phyloP scores from a whole-genome alignment of 2,329 filamentous ascomycete species.

The Whalleya microplaca region DNA sequence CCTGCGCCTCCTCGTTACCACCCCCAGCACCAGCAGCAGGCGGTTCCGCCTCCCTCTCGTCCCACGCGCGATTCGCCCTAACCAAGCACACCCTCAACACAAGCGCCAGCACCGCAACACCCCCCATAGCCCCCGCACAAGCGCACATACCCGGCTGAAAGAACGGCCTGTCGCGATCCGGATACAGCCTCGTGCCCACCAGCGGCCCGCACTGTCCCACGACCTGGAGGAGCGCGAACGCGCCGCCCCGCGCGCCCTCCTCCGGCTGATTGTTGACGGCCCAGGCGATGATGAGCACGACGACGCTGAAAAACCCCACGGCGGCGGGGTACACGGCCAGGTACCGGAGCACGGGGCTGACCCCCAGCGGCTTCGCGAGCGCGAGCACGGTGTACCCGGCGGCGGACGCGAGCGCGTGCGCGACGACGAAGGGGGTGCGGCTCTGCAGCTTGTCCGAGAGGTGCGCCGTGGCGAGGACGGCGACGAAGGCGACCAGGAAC shows the following conservation, averaged over 20 bases:
- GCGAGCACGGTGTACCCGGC: constrained; percentile 64
- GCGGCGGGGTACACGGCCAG: constrained; percentile 77
- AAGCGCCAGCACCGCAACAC: constrained; percentile 60
- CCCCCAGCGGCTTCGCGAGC: constrained; percentile 52
- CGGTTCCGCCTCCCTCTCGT: constrained; percentile 24
- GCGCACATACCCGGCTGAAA: constrained; percentile 65
- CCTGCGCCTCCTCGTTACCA: constrained; percentile 19
- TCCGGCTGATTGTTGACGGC: constrained; percentile 81
- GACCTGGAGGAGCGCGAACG: constrained; percentile 79
- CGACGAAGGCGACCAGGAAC: constrained; percentile 74
- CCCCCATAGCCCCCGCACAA: constrained; percentile 65
- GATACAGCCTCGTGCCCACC: constrained; percentile 69
- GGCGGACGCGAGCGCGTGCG: constrained; percentile 69
- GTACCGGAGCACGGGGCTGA: constrained; percentile 63
- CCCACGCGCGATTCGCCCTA: constrained; percentile 53
- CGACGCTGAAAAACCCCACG: constrained; percentile 80
- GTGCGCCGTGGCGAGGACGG: constrained; percentile 73
- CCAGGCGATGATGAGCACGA: constrained; percentile 87
- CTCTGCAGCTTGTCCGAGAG: constrained; percentile 68
- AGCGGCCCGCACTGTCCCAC: constrained; percentile 81
- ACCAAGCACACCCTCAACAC: constrained; percentile 57
- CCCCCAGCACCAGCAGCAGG: not conserved
- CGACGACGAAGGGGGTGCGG: constrained; percentile 68
- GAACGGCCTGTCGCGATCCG: constrained; percentile 60
- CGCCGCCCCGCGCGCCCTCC: constrained; percentile 71